A percentile compares a stretch with the other conserved stretches of the same genome.
Evolutionary conservation across 2,329 filamentous ascomycete species (phyloP).

Genomic region (Dactylonectria estremocensis): DNA sequence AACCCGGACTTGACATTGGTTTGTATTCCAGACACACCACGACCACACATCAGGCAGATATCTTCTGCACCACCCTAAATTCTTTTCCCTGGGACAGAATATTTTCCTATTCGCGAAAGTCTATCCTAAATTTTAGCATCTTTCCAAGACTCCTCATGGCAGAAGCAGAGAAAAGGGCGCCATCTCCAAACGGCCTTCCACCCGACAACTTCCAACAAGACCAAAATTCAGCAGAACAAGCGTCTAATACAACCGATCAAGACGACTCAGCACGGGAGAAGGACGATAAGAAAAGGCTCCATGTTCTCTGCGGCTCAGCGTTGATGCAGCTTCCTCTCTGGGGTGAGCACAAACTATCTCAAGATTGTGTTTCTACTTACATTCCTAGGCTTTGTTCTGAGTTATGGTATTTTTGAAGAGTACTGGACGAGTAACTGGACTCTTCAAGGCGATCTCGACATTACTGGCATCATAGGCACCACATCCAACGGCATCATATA

Average conservation of each 20-base stretch:
- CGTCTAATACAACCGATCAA: background rate
- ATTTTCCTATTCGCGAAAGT: background rate
- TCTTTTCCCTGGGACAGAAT: background rate
- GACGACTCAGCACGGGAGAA: background rate
- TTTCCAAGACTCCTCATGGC: background rate
- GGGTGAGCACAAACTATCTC: background rate
- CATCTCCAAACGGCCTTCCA: background rate
- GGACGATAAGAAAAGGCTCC: background rate
- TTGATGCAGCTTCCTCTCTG: slow-evolving; percentile 2
- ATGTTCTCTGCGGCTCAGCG: slow-evolving; percentile 2
- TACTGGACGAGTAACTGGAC: slow-evolving; percentile 33
- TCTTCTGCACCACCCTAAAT: background rate
- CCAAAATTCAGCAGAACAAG: slow-evolving; percentile 1
- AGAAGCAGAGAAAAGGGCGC: background rate
- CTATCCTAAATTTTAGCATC: background rate
- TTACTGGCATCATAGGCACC: slow-evolving; percentile 35
- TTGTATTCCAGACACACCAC: slow-evolving; percentile 1
- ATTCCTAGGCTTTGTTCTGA: slow-evolving; percentile 35
- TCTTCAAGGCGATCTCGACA: slow-evolving; percentile 19
- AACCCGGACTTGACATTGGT: background rate
- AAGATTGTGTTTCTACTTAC: background rate
- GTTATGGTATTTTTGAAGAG: slow-evolving; percentile 39
- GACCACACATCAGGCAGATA: background rate
- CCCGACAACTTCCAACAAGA: background rate
- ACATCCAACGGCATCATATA: slow-evolving; percentile 39